Evolutionary conservation across 73 alveolate species (phyloP).

Genomic region (Blepharisma japonicum): DNA sequence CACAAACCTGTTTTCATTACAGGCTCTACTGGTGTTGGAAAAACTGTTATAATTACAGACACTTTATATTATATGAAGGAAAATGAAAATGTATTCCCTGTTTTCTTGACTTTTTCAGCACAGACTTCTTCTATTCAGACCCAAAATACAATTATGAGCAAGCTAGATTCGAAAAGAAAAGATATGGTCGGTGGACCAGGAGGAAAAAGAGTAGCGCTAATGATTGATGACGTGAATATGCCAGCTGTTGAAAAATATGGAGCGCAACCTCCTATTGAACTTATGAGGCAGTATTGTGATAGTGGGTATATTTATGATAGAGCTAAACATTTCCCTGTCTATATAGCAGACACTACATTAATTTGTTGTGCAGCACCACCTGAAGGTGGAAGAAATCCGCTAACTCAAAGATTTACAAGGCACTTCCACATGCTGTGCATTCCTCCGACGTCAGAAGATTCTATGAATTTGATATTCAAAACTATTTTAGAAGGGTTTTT

Average conservation of each 20-base stretch:
- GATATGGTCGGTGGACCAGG: slow-evolving; percentile 50
- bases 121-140: slow-evolving; percentile 89
- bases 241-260: slow-evolving; percentile 98
- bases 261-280: slow-evolving; percentile 99
- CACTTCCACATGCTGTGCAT: slow-evolving; percentile 92
- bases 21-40: slow-evolving; percentile 97
- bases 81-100: slow-evolving; percentile 46
- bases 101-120: slow-evolving; percentile 96
- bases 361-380: slow-evolving; percentile 95
- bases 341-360: slow-evolving; percentile 94
- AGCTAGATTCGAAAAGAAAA: slow-evolving; percentile 42
- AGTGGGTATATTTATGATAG: slow-evolving; percentile 97
- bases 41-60: slow-evolving; percentile 67
- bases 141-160: slow-evolving; percentile 73
- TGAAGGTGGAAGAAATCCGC: slow-evolving; percentile 96
- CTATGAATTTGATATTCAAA: slow-evolving; percentile 14
- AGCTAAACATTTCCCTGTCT: slow-evolving; percentile 93
- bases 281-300: slow-evolving; percentile 92
- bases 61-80: slow-evolving; percentile 48
- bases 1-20: slow-evolving; percentile 83
- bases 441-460: slow-evolving; percentile 82
- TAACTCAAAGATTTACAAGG: slow-evolving; percentile 97
- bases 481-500: slow-evolving; percentile 15
- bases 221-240: slow-evolving; percentile 98
- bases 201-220: slow-evolving; percentile 39